A percentile compares a stretch with the other conserved stretches of the same genome.
Evolutionary conservation across 1,284 basidiomycete species (phyloP).

Genomic region (Cutaneotrichosporon mucoides): DNA sequence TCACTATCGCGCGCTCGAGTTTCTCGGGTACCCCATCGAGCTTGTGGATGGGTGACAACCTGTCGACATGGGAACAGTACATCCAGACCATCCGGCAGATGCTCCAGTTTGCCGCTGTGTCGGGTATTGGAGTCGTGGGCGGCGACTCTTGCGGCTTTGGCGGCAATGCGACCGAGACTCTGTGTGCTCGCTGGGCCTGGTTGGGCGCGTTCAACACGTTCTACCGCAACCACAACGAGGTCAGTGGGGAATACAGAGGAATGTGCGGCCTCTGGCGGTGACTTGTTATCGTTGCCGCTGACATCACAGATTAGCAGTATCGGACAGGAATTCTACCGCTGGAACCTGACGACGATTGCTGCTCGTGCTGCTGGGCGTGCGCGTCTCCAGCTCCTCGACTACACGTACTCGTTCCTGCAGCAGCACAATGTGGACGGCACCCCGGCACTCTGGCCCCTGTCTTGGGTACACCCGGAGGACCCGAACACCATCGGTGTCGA

Average conservation of each 20-base stretch:
- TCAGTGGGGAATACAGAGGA: background rate
- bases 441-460: conserved; percentile 66
- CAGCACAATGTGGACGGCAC: conserved; percentile 47
- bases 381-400: conserved; percentile 62
- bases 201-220: conserved; percentile 57
- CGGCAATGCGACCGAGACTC: conserved; percentile 70
- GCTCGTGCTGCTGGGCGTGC: conserved; percentile 59
- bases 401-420: conserved; percentile 68
- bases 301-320: conserved; percentile 17
- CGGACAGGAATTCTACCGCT: conserved; percentile 65
- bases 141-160: conserved; percentile 60
- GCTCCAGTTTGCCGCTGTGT: conserved; percentile 17
- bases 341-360: conserved; percentile 68
- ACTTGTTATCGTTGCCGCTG: background rate
- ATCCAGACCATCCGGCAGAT: conserved; percentile 12
- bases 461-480: conserved; percentile 66
- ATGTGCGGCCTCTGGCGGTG: background rate
- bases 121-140: conserved; percentile 57
- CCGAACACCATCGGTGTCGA: conserved; percentile 62
- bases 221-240: conserved; percentile 43
- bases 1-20: conserved; percentile 68
- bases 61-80: conserved; percentile 50
- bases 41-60: conserved; percentile 65
- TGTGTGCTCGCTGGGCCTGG: conserved; percentile 66
- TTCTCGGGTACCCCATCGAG: conserved; percentile 62